Conservation (phyloP, 208 protist genomes). For the Trypanosoma avium region DNA sequence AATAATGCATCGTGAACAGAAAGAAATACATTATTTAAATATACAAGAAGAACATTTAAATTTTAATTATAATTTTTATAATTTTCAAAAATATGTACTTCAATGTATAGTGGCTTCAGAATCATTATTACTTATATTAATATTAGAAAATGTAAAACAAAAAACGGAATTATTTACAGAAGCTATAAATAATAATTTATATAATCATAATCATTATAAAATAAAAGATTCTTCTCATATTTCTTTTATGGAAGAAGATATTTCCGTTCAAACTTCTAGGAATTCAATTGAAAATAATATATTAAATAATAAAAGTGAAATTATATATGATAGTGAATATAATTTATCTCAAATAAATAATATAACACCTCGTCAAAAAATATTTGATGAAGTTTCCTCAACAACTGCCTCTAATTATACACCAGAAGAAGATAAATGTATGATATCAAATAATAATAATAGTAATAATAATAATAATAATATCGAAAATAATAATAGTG, state of each 20-base stretch:
- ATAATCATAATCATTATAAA: no score
- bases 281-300: background rate
- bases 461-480: no score
- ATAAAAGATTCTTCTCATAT: no score
- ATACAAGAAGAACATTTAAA: no score
- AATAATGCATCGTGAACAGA: background rate
- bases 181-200: no score
- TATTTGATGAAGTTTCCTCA: background rate
- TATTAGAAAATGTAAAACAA: slow-evolving; percentile 1
- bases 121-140: no score
- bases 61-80: background rate
- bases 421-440: background rate
- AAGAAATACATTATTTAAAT: background rate
- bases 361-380: background rate
- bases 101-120: background rate
- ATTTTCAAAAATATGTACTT: background rate
- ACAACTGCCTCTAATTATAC: background rate
- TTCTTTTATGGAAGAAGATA: no score
- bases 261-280: no score
- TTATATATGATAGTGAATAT: background rate
- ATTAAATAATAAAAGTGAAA: background rate
- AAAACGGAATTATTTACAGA: slow-evolving; percentile 2
- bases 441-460: no score
- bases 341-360: background rate
- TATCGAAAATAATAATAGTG: no score